Evolutionary conservation across 768 basidiomycete genomes (phyloP), one percentile per base, ranked within the genome.

Genomic region (Favolaschia claudopus): DNA sequence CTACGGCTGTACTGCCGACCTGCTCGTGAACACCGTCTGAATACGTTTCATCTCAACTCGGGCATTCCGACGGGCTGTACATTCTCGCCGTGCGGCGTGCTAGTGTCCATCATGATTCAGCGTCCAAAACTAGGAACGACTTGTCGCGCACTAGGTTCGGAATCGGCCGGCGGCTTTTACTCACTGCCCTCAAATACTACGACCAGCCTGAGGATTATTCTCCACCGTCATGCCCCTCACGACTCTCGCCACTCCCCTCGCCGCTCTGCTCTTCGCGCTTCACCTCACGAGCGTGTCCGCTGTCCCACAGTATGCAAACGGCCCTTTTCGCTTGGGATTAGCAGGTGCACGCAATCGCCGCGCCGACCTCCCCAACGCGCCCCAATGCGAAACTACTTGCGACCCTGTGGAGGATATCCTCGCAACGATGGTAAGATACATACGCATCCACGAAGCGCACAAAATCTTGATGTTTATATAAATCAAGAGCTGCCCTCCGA

Each of bases 361-460:
- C 56, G 50, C 40, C 20, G 61, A 44, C 19, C 28, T 46, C 31
- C 47, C 60, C 10, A 31, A 60, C 9, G 64, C 72, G 9, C 79
- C 78, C 19, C 69, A 75, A 56, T 79, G 79, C 55, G 51, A 66
- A 43, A 46, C 70, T 12, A 60, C 27, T n/a, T 80, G 79, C 58
- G 59, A 70, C 42, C 61, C 74, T 3, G 58, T 77, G 12, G 69
- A 68, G 32, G 44, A 55, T 8, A 40, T 69, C 24, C 38, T 71
- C 20, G 24, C 29, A 15, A 55, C 46, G 38, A 28, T 10, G 4
- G 61, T 60, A 28, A 8, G 43, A 52, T 14, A 31, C 27, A 22
- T 15, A 12, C 17, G 20, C 36, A 9, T 51, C 31, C 47, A 17
- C 4, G 7, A 14, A 29, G 5, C 20, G 12, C 31, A 24, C 7